A percentile compares a stretch with the other conserved stretches of the same genome.
These are phyloP conservation scores for Zychaea mexicana DNA, from an alignment of 371 early-diverging fungal species.

Conservation along the genomic window DNA sequence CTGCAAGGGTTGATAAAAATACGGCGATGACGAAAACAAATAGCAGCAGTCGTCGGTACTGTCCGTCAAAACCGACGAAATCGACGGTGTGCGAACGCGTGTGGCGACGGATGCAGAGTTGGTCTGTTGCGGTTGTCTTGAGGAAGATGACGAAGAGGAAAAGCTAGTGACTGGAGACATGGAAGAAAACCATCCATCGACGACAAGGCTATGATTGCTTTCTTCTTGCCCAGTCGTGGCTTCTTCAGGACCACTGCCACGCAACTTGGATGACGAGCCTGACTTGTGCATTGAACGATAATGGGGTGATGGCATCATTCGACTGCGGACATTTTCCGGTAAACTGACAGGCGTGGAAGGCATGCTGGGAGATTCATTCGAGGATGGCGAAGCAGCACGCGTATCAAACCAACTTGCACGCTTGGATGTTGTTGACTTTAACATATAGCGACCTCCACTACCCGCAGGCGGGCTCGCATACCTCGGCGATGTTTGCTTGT, in stretches of 20 bases:
- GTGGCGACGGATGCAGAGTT: background rate
- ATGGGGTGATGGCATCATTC: background rate
- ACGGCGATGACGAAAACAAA: conserved; percentile 6
- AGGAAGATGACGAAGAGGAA: background rate
- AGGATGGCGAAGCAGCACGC: conserved; percentile 21
- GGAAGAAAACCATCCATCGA: background rate
- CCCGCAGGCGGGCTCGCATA: conserved; percentile 24
- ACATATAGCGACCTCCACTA: conserved; percentile 6
- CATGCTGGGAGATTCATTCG: conserved; percentile 12
- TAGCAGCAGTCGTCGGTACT: background rate
- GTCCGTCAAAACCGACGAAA: conserved; percentile 8
- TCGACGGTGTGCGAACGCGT: conserved; percentile 5
- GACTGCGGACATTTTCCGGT: background rate
- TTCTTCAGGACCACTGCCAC: background rate
- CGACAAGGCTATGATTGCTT: too few species aligned
- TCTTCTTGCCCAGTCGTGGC: background rate
- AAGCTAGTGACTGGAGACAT: background rate
- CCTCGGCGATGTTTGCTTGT: conserved; percentile 22
- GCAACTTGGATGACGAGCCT: background rate
- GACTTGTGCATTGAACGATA: background rate
- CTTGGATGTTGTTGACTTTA: conserved; percentile 7
- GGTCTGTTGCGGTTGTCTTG: conserved; percentile 1
- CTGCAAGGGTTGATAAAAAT: conserved; percentile 10
- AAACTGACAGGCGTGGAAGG: conserved; percentile 21
- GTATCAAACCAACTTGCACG: conserved; percentile 45